Base-by-base conservation (phyloP, 805 yeast genomes). In the Pichia membranifaciens region DNA sequence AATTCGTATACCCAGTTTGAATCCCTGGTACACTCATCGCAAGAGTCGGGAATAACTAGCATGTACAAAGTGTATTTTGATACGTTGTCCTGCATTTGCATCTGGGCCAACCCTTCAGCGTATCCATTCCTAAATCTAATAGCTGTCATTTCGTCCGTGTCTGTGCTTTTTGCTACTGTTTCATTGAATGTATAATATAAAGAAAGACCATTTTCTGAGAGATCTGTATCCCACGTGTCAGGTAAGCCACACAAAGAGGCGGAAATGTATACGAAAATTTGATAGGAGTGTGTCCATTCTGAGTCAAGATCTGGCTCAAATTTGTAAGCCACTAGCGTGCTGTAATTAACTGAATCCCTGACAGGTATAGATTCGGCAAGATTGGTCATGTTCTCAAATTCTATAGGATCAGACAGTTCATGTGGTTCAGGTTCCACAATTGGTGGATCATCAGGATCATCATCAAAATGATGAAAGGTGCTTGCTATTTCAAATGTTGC, bases 1-100 rank as follows among this genome's bases (percentile, higher is more conserved):
- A 88, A 62, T 58, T 81, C 78, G 57, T 82, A 85, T 7, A 69
- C 53, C 90, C 90, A 84, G 5, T 50, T 48, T 13, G 51, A 52
- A 18, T 48, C 43, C 3, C 43, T 21, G 5, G 43, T 25, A 51
- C 66, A 61, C 5, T 21, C 17, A 0, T 43, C 40, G 44, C 66
- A 57, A 1, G 49, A 49, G n/a, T 54, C 59, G 2, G 67, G 55
- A 2, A 37, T 42, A 3, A 66, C 55, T 0, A 56, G 51, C 15
- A 63, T 44, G 31, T 60, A 60, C 12, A 54, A 39, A 6, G 35
- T 33, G 20, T 48, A 40, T 25, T 35, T 36, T 10, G 21, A 5
- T 3, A 41, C 15, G 3, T 12, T 34, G 9, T 55, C 38, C 1
- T 40, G 43, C 23, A 55, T 44, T 9, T 47, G 40, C 4, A 44